Base-by-base conservation (phyloP, 1,284 basidiomycete species). In the Cutaneotrichosporon mucoides region DNA sequence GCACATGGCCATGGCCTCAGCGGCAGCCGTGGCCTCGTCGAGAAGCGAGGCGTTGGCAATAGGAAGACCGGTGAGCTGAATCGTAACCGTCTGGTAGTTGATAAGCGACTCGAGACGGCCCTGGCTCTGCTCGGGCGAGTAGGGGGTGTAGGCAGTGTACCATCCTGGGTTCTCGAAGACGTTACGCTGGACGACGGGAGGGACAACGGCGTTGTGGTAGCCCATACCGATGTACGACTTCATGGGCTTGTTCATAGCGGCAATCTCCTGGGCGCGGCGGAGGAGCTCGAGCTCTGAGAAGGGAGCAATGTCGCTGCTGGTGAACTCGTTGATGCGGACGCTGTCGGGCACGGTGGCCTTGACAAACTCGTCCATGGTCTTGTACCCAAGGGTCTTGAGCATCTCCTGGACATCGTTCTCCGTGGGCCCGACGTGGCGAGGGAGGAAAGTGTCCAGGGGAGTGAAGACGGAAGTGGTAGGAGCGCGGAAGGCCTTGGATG, bases 141-240 rank as follows among this genome's bases (percentile, higher is more conserved):
- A 83, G 1, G 95, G 94, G 2, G 93, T 97, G 78, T 98, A 98
- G 53, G 90, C 92, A 4, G 94, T 98, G 79, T 98, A 98, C 95
- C 95, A 99, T 9, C 88, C 90, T 33, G 94, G 95, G 76, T 96
- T 98, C 79, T 99, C 94, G 81, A 92, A 88, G 64, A 95, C 90
- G 75, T 95, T 97, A 66, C 93, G 88, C 69, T 94, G 82, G 76
- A 97, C 90, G 54, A 96, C 92, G 11, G 90, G 88, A 6, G 93
- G 93, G 4, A 95, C 90, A 38, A 95, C 90, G 15, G 93, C 92
- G 71, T 88, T 89, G 74, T 95, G 90, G 79, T 99, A 98, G 11
- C 95, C 95, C 92, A 97, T 92, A 46, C 95, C 95, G 73, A 98
- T 99, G 76, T 92, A 95, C 72, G 87, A 93, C 82, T 89, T 92